Base-by-base conservation (phyloP, 495 filamentous ascomycete species). In the Melanomma pulvis-pyrius region DNA sequence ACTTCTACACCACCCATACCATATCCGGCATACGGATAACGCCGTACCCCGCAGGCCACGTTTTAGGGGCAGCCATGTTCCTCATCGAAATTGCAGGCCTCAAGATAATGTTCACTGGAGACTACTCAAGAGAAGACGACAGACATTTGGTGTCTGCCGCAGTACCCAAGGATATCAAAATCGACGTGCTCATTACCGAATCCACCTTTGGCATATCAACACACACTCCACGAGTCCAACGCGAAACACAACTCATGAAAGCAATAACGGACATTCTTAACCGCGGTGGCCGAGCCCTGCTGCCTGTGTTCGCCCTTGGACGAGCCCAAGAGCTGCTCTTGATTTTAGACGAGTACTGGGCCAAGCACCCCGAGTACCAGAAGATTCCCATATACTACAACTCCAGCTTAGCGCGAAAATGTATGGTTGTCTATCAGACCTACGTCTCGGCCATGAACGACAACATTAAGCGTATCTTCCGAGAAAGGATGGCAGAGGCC, bases 361-460 rank as follows among this genome's bases (percentile, higher is more conserved):
- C 84, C 50, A 87, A 88, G 39, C 92, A 98, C 72, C 79, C 84
- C 0, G 91, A 97, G 72, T 89, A 87, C 70, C 93, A 96, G 68
- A 91, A 90, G 63, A 87, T 89, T 21, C 94, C 94, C 19, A 98
- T 98, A 58, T 98, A 97, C 80, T 98, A 97, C 76, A 94, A 94
- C 53, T 92, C 89, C 65, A 96, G 93, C 73, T 83, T 97, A 51
- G 94, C 94, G 1, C 81, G 93, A 67, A 94, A 96, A 76, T 98
- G 94, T 74, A 98, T 98, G 94, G 85, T 96, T 19, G 92, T 98
- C 6, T 98, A 98, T 73, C 93, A 97, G 76, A 98, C 94, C 1
- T 98, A 97, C 73, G 90, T 97, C 63, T 89, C 90, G 57, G 90
- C 92, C 26, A 98, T 98, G 94, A 98, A 98, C 74, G 93, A 97